These are phyloP conservation scores for Backusella circina DNA, from an alignment of 192 early-diverging fungal genomes.

Conservation along the genomic window DNA sequence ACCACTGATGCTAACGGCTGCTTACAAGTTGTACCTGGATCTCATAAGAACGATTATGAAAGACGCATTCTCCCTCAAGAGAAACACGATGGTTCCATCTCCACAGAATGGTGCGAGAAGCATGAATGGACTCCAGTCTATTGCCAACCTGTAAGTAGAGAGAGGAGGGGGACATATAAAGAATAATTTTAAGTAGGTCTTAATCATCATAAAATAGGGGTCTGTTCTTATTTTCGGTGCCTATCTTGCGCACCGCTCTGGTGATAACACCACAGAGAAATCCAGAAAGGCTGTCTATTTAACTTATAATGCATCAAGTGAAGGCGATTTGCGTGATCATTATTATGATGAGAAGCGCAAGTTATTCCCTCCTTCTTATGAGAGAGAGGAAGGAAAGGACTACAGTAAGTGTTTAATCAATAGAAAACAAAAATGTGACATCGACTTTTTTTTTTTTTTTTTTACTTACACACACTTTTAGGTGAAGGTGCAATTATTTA, in stretches of 20 bases:
- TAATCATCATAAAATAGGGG: too few species aligned
- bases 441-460: background rate
- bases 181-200: too few species aligned
- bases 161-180: too few species aligned
- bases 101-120: conserved; percentile 43
- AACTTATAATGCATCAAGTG: conserved; percentile 54
- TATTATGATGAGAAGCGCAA: conserved; percentile 58
- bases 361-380: conserved; percentile 55
- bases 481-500: conserved; percentile 50
- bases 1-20: conserved; percentile 55
- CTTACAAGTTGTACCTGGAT: conserved; percentile 51
- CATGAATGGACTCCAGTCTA: conserved; percentile 55
- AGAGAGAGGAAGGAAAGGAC: conserved; percentile 46
- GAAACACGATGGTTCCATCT: conserved; percentile 42
- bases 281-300: conserved; percentile 56
- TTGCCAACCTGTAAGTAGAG: conserved; percentile 43
- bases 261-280: conserved; percentile 42
- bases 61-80: conserved; percentile 45
- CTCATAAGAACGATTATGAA: conserved; percentile 35
- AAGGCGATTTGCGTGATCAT: conserved; percentile 54
- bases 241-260: conserved; percentile 57
- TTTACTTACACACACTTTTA: background rate
- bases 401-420: conserved; percentile 37
- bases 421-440: too few species aligned
- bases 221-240: conserved; percentile 60